Conservation (phyloP, 2,329 filamentous ascomycete species). For the Cadophora malorum region DNA sequence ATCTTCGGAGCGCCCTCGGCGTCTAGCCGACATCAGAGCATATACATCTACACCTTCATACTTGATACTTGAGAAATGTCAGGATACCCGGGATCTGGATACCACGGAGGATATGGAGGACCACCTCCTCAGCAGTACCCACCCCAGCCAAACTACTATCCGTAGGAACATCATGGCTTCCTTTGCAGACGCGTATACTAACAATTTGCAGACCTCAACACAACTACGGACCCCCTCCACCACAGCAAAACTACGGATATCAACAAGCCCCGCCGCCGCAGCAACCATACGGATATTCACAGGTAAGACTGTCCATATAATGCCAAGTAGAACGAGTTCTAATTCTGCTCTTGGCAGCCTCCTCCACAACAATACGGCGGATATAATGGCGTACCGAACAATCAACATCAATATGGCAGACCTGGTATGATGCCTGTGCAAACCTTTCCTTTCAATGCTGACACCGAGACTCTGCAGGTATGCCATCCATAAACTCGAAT, state of each 20-base stretch:
- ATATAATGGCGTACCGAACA: slow-evolving; percentile 46
- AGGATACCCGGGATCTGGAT: slow-evolving; percentile 63
- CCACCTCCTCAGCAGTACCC: slow-evolving; percentile 53
- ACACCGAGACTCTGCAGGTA: slow-evolving; percentile 41
- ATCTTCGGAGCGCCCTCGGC: slow-evolving; percentile 31
- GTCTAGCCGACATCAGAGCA: slow-evolving; percentile 30
- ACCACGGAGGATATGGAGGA: slow-evolving; percentile 54
- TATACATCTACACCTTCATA: slow-evolving; percentile 17
- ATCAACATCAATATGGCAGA: slow-evolving; percentile 55
- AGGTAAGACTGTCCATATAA: slow-evolving; percentile 34
- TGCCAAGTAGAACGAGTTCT: slow-evolving; percentile 3
- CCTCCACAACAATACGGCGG: slow-evolving; percentile 57
- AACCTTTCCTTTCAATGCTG: slow-evolving; percentile 16
- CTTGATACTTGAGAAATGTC: slow-evolving; percentile 56
- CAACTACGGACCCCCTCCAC: slow-evolving; percentile 43
- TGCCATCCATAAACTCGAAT: slow-evolving; percentile 56
- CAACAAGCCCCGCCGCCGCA: slow-evolving; percentile 55
- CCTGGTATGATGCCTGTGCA: slow-evolving; percentile 49
- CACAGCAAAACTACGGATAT: slow-evolving; percentile 53
- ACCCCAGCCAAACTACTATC: slow-evolving; percentile 54
- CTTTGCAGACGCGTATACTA: slow-evolving; percentile 40
- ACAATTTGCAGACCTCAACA: slow-evolving; percentile 38
- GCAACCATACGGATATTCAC: slow-evolving; percentile 46
- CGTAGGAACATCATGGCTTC: slow-evolving; percentile 49
- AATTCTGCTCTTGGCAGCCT: slow-evolving; percentile 35